phyloP scores from a whole-genome alignment of 140 eudicot species.

The Stevia rebaudiana region DNA sequence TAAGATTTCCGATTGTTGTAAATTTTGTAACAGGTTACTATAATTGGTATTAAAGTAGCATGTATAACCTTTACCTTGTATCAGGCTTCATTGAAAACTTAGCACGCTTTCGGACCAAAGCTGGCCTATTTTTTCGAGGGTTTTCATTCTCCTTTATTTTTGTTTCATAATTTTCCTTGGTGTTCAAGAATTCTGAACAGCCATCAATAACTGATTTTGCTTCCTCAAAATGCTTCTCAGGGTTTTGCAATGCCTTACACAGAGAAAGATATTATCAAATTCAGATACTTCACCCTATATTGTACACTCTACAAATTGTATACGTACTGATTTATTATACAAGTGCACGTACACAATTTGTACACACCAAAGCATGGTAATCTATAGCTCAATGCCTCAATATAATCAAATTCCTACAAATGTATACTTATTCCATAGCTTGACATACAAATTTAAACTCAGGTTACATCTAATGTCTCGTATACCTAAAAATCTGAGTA shows the following conservation, averaged over 20 bases:
- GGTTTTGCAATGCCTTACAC: slow-evolving; percentile 45
- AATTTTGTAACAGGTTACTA: neutral
- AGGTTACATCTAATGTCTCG: neutral
- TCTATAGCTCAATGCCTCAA: neutral
- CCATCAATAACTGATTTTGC: slow-evolving; percentile 46
- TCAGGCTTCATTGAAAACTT: slow-evolving; percentile 59
- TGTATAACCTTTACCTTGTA: slow-evolving; percentile 41
- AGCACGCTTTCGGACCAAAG: slow-evolving; percentile 63
- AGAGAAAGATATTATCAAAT: neutral
- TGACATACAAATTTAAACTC: neutral
- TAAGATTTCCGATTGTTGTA: neutral
- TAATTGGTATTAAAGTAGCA: neutral
- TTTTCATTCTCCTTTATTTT: slow-evolving; percentile 30
- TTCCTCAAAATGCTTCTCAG: slow-evolving; percentile 48
- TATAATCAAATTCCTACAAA: neutral
- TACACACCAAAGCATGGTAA: neutral
- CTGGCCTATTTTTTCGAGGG: slow-evolving; percentile 60
- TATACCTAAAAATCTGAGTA: slow-evolving; percentile 6
- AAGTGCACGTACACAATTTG: neutral
- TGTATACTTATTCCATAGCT: neutral
- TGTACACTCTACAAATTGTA: neutral
- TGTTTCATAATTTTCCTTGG: slow-evolving; percentile 27
- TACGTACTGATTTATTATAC: neutral
- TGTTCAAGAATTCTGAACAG: slow-evolving; percentile 34
- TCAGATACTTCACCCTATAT: neutral